These are phyloP conservation scores for Suillus brevipes DNA, from an alignment of 768 basidiomycete genomes.

Conservation along the genomic window DNA sequence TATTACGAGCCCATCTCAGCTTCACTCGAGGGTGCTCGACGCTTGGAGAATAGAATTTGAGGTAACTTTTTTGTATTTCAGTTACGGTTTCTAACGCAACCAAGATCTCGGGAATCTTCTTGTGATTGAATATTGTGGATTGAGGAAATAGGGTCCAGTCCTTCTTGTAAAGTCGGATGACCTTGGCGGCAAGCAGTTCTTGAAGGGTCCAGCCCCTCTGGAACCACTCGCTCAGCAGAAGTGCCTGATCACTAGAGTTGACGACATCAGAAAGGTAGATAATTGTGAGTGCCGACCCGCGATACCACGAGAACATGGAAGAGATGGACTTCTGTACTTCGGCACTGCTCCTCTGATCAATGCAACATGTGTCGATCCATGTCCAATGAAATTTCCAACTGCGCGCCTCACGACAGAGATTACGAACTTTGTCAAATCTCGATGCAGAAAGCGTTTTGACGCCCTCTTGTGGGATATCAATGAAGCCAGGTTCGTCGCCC, in stretches of 20 bases:
- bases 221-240: constrained; percentile 27
- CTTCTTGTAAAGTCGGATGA: constrained; percentile 25
- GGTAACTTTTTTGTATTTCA: constrained; percentile 3
- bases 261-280: constrained; percentile 28
- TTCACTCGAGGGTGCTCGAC: constrained; percentile 5
- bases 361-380: constrained; percentile 35
- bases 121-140: constrained; percentile 2
- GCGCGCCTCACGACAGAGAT: constrained; percentile 23
- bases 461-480: constrained; percentile 3
- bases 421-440: constrained; percentile 19
- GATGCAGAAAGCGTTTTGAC: constrained; percentile 10
- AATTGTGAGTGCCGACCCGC: constrained; percentile 30
- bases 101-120: not conserved
- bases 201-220: constrained; percentile 25
- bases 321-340: constrained; percentile 33
- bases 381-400: constrained; percentile 22
- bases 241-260: constrained; percentile 10
- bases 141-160: constrained; percentile 21
- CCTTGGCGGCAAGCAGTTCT: constrained; percentile 27
- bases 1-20: constrained; percentile 9
- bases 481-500: constrained; percentile 10
- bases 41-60: constrained; percentile 6
- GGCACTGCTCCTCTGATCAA: constrained; percentile 30
- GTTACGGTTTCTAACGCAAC: constrained; percentile 2
- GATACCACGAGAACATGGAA: constrained; percentile 36